phyloP scores from a whole-genome alignment of 768 basidiomycete species.

The Termitomyces sp. region DNA sequence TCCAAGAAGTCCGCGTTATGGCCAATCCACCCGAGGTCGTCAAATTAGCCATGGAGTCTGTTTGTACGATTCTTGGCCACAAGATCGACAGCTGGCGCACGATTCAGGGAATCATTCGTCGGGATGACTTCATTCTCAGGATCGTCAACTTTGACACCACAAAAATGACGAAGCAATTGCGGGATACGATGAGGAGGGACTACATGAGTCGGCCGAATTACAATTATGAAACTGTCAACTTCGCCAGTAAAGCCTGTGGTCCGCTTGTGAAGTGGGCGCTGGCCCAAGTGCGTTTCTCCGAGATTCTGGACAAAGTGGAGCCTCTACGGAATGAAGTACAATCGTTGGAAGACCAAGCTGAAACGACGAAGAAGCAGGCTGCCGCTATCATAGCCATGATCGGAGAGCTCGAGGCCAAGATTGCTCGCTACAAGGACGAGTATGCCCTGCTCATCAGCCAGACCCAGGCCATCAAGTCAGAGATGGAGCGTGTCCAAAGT shows the following conservation, averaged over 20 bases:
- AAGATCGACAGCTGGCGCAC: conserved; percentile 97
- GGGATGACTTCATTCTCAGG: conserved; percentile 94
- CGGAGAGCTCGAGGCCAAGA: conserved; percentile 88
- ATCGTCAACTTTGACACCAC: conserved; percentile 96
- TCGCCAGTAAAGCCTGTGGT: conserved; percentile 95
- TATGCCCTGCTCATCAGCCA: conserved; percentile 96
- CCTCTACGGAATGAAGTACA: conserved; percentile 95
- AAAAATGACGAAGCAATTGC: conserved; percentile 85
- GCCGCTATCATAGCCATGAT: conserved; percentile 89
- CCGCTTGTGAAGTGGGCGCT: conserved; percentile 98
- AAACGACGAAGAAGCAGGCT: conserved; percentile 94
- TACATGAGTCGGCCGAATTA: conserved; percentile 88
- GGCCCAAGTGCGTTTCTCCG: conserved; percentile 95
- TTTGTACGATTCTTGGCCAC: conserved; percentile 94
- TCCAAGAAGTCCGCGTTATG: conserved; percentile 97
- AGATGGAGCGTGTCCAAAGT: conserved; percentile 97
- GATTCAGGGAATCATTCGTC: conserved; percentile 92
- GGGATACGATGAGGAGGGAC: conserved; percentile 90
- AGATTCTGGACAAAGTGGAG: conserved; percentile 95
- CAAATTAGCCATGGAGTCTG: conserved; percentile 98
- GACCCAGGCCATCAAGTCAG: conserved; percentile 93
- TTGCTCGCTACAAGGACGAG: conserved; percentile 93
- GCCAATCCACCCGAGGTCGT: conserved; percentile 98
- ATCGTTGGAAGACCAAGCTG: conserved; percentile 88
- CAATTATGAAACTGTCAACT: conserved; percentile 94